Evolutionary conservation across 2,329 filamentous ascomycete species (phyloP), one percentile per base, ranked within the genome.

Genomic region (Lasiodiplodia theobromae): DNA sequence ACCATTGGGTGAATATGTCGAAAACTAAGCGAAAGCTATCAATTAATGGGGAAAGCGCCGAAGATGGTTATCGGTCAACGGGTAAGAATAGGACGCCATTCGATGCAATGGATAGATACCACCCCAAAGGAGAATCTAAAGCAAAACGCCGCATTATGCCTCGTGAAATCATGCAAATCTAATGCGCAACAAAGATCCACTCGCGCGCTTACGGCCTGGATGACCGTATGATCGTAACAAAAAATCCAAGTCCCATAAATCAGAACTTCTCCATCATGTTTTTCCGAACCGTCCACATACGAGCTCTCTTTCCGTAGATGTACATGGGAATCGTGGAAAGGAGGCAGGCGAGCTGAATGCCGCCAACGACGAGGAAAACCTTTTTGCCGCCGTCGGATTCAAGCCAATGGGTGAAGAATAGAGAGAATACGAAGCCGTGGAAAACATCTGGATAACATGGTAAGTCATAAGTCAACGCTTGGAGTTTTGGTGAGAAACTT

Each of bases 231-330:
- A 34, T 12, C 44, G n/a, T 47, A 18, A 47, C 10, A 47, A 47
- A 21, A 47, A 10, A 8, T 23, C 10, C 31, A 34, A 34, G 31
- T 34, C 12, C 28, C 2, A n/a, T 10, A 7, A 18, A 16, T 28
- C 72, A 89, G 71, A 88, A 91, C 76, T 89, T 92, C 86, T 96
- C 93, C 91, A 97, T 94, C 71, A 97, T 82, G 72, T 92, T 93
- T 85, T 86, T 92, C 71, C 92, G 84, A 12, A 94, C 92, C 0
- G 94, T 98, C 95, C 94, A 97, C 93, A 97, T 97, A 21, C 95
- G 86, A 18, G 91, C 89, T 68, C 94, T 84, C 85, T 98, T 98
- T 21, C 95, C 95, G 75, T 89, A 97, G 23, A 98, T 92, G 77
- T 96, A 98, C 91, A 98, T 93, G 0, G 95, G 95, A 67, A 97